These are phyloP conservation scores for Trametes punicea DNA, from an alignment of 768 basidiomycete species.

Conservation along the genomic window DNA sequence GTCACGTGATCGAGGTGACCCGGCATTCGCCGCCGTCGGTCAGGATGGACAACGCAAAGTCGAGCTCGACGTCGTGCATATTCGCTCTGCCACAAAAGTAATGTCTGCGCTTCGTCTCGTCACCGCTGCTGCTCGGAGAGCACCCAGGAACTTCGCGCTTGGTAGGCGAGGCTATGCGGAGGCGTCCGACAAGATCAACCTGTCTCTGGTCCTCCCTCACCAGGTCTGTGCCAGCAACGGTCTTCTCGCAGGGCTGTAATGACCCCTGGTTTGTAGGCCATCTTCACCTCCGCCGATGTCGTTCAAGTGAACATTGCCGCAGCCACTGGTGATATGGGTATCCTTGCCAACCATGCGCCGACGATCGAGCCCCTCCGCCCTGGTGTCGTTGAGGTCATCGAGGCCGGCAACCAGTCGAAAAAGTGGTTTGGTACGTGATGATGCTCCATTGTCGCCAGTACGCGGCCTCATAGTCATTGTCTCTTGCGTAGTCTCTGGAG, in stretches of 20 bases:
- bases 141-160: slow-evolving; percentile 46
- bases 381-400: slow-evolving; percentile 93
- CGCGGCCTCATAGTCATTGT: neutral
- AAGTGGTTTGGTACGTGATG: slow-evolving; percentile 90
- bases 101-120: slow-evolving; percentile 80
- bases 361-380: slow-evolving; percentile 95
- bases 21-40: slow-evolving; percentile 21
- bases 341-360: slow-evolving; percentile 97
- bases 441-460: neutral
- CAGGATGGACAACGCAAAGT: slow-evolving; percentile 18
- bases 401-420: slow-evolving; percentile 71
- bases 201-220: slow-evolving; percentile 93
- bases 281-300: slow-evolving; percentile 89
- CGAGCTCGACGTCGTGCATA: slow-evolving; percentile 19
- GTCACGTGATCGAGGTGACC: slow-evolving; percentile 17
- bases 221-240: slow-evolving; percentile 56
- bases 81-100: slow-evolving; percentile 24
- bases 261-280: slow-evolving; percentile 50
- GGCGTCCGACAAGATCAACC: slow-evolving; percentile 83
- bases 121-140: slow-evolving; percentile 59
- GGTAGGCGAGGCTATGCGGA: slow-evolving; percentile 90
- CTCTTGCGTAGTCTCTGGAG: slow-evolving; percentile 71
- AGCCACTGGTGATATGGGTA: slow-evolving; percentile 97
- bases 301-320: slow-evolving; percentile 95
- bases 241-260: neutral